Evolutionary conservation across 2,329 filamentous ascomycete genomes (phyloP), one percentile per base, ranked within the genome.

Genomic region (Tolypocladium cylindrosporum): DNA sequence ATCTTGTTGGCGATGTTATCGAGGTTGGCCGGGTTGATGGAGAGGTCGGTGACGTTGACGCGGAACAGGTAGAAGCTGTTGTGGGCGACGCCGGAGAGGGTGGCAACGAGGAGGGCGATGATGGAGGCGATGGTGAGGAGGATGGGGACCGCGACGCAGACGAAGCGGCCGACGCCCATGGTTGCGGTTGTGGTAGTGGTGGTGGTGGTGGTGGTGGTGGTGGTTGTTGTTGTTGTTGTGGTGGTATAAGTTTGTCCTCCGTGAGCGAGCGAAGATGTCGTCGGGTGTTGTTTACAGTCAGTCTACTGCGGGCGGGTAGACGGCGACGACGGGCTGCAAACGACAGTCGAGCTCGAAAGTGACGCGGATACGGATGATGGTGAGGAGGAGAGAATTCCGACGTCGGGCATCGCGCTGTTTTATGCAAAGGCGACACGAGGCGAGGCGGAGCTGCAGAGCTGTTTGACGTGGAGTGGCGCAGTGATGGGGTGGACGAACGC

Each of bases 111-210:
- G 62, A 87, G 73, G 65, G 88, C 88, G 66, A 94, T 76, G 67
- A 97, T 79, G 59, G 89, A 87, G 62, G 82, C 88, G 66, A 94
- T 75, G 24, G 90, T 93, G 68, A 96, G 82, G 63, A 84, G 78
- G 75, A 96, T 91, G 60, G 93, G 93, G 77, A 91, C 78, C 74
- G 89, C 83, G 75, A 97, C 94, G 76, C 91, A 97, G 72, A 89
- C 78, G 67, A 93, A 84, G 69, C 93, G 85, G 65, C 90, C 92
- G 69, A 83, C 79, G 75, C 87, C 73, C 79, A 81, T 81, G 62
- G 62, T 70, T 71, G 58, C 63, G 62, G 69, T 67, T 69, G 31
- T 52, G 31, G 31, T 34, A 31, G 60, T 31, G 27, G 4, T 31
- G 27, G 4, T 31, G 27, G 21, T 24, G 21, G 21, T 24, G 21